Evolutionary conservation across 352 stramenopile species (phyloP).

Genomic region (Phytopythium helicoides): DNA sequence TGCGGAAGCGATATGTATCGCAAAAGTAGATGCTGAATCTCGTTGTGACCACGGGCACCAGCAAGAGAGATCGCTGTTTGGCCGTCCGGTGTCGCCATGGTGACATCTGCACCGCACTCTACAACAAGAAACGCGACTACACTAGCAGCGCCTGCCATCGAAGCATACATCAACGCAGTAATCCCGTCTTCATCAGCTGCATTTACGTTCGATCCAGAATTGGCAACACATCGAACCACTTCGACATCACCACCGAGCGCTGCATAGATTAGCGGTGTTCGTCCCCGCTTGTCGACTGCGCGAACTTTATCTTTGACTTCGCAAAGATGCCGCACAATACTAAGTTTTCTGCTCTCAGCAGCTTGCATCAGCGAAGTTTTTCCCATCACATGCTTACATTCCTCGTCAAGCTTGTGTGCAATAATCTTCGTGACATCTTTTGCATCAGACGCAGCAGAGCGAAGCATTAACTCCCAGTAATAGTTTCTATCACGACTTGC

Average conservation of each 20-base stretch:
- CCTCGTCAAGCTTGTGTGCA: not conserved
- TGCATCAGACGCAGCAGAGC: no score
- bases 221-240: no score
- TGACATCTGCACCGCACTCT: no score
- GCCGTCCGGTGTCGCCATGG: not conserved
- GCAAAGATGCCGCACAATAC: not conserved
- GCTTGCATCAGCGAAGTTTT: not conserved
- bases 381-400: not conserved
- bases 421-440: not conserved
- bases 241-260: no score
- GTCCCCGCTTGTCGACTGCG: no score
- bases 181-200: no score
- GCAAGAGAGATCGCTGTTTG: not conserved
- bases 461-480: no score
- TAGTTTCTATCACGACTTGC: no score
- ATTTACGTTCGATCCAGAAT: no score
- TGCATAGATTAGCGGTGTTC: no score
- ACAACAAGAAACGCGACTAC: no score
- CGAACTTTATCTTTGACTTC: not conserved
- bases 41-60: not conserved
- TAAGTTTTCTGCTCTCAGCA: not conserved
- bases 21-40: not conserved
- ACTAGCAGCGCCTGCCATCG: not conserved
- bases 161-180: not conserved
- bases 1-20: not conserved